phyloP scores from a whole-genome alignment of 352 stramenopile genomes.

The Pythium myriotylum region DNA sequence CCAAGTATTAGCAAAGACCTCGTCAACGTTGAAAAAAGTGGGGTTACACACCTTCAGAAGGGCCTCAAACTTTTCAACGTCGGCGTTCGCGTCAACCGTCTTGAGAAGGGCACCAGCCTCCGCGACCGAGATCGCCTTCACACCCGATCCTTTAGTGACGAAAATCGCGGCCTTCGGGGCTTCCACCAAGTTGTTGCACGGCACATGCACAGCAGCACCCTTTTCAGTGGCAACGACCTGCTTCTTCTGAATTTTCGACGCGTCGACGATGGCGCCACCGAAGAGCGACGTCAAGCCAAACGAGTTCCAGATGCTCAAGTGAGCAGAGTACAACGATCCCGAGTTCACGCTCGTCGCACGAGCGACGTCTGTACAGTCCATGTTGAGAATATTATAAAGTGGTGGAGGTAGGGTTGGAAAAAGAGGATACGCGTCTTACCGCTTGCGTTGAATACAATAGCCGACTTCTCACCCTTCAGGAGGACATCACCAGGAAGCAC shows the following conservation, averaged over 20 bases:
- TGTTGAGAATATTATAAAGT: no score
- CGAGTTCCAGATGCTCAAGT: constrained; percentile 76
- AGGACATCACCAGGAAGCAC: constrained; percentile 60
- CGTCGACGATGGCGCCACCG: constrained; percentile 65
- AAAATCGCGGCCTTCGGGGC: constrained; percentile 65
- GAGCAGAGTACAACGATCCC: constrained; percentile 61
- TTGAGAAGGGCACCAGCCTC: constrained; percentile 54
- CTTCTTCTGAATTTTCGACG: constrained; percentile 57
- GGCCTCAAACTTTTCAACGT: constrained; percentile 67
- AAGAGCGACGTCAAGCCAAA: constrained; percentile 71
- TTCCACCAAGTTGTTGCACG: constrained; percentile 80
- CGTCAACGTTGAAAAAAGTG: no score
- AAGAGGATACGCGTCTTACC: no score
- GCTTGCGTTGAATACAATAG: constrained; percentile 71
- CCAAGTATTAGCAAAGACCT: no score
- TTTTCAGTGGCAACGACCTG: constrained; percentile 49
- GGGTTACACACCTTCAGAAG: constrained; percentile 43
- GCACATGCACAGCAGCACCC: constrained; percentile 63
- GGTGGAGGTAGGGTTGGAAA: no score
- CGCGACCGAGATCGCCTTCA: constrained; percentile 62
- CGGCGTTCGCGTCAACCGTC: constrained; percentile 46
- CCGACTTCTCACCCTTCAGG: constrained; percentile 64
- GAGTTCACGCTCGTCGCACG: constrained; percentile 69
- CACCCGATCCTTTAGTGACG: constrained; percentile 56
- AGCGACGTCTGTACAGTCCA: constrained; percentile 30